Conservation (phyloP, 768 basidiomycete genomes). For the Termitomyces sp. region DNA sequence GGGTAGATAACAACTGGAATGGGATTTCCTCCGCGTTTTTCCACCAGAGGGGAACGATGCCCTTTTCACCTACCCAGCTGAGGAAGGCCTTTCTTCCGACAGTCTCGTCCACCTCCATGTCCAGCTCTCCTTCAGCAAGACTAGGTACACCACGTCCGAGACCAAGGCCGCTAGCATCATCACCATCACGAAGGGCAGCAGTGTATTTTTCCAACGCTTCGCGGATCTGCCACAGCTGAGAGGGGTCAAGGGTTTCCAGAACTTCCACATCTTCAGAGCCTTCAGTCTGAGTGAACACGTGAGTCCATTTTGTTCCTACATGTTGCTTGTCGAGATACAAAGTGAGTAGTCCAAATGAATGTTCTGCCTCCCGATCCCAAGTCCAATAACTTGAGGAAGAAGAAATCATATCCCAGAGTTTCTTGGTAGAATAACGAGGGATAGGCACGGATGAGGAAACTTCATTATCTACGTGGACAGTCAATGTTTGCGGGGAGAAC, state of each 20-base stretch:
- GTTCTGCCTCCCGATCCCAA: conserved; percentile 76
- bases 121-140: conserved; percentile 83
- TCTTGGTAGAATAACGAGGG: conserved; percentile 56
- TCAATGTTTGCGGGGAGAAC: conserved; percentile 62
- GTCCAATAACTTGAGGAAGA: conserved; percentile 88
- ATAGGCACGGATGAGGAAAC: conserved; percentile 30
- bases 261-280: conserved; percentile 58
- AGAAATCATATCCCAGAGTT: conserved; percentile 78
- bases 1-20: conserved; percentile 59
- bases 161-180: conserved; percentile 58
- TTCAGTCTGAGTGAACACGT: conserved; percentile 65
- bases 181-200: conserved; percentile 46
- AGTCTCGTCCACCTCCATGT: conserved; percentile 79
- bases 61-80: conserved; percentile 62
- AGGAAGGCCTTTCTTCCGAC: conserved; percentile 62
- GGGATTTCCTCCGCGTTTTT: conserved; percentile 27
- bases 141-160: conserved; percentile 70
- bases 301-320: conserved; percentile 80
- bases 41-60: conserved; percentile 39
- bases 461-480: conserved; percentile 48
- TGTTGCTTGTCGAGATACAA: conserved; percentile 85
- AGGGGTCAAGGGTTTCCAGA: conserved; percentile 84
- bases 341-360: conserved; percentile 64
- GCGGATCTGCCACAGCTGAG: conserved; percentile 71
- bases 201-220: conserved; percentile 89